Conservation (phyloP, 1,284 basidiomycete species). For the Puccinia horiana region DNA sequence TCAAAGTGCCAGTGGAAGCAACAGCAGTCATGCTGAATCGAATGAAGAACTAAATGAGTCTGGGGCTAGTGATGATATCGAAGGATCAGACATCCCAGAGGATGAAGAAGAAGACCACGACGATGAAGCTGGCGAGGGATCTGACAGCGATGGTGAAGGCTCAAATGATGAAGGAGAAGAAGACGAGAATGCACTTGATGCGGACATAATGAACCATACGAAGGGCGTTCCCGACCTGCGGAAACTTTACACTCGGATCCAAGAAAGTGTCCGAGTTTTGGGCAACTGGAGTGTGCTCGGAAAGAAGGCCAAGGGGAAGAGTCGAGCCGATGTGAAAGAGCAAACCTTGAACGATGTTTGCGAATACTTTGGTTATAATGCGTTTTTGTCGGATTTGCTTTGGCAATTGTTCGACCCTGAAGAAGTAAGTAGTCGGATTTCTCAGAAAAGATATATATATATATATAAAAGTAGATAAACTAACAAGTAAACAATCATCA, state of each 20-base stretch:
- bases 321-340: slow-evolving; percentile 74
- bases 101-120: slow-evolving; percentile 51
- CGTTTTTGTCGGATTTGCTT: slow-evolving; percentile 89
- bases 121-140: slow-evolving; percentile 52
- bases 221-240: slow-evolving; percentile 47
- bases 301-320: slow-evolving; percentile 33
- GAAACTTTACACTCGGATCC: slow-evolving; percentile 66
- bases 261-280: slow-evolving; percentile 79
- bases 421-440: slow-evolving; percentile 67
- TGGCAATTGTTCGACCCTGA: slow-evolving; percentile 89
- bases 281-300: slow-evolving; percentile 63
- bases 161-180: slow-evolving; percentile 51
- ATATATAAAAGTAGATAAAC: neutral
- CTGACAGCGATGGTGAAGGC: slow-evolving; percentile 47
- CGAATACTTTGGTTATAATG: slow-evolving; percentile 97
- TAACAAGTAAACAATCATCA: slow-evolving; percentile 56
- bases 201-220: slow-evolving; percentile 43
- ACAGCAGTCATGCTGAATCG: slow-evolving; percentile 1
- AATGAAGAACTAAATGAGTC: slow-evolving; percentile 8
- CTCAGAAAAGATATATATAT: neutral
- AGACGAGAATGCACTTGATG: slow-evolving; percentile 41
- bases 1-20: slow-evolving; percentile 51
- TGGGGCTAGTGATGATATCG: slow-evolving; percentile 19
- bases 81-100: slow-evolving; percentile 52
- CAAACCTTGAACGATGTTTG: slow-evolving; percentile 86